Conservation (phyloP, 768 basidiomycete genomes). For the Rhodotorula paludigena region DNA sequence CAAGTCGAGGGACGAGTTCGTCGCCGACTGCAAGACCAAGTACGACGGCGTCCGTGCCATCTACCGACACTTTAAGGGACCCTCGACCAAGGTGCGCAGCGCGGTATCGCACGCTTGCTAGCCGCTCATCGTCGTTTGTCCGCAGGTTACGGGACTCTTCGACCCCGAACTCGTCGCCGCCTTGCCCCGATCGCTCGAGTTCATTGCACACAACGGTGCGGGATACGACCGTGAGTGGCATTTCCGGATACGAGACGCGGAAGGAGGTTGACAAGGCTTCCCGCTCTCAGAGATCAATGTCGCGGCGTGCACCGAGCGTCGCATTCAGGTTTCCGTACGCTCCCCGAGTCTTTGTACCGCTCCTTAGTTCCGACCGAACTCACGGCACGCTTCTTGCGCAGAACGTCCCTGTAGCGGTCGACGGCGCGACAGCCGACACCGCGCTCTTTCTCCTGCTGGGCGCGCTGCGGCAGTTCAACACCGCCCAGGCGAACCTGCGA, state of each 20-base stretch:
- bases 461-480: conserved; percentile 66
- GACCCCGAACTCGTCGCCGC: conserved; percentile 70
- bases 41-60: conserved; percentile 69
- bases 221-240: conserved; percentile 65
- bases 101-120: too few species aligned
- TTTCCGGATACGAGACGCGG: neutral
- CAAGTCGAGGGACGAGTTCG: conserved; percentile 62
- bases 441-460: conserved; percentile 79
- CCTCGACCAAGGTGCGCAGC: conserved; percentile 52
- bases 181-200: conserved; percentile 65
- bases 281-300: conserved; percentile 19
- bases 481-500: conserved; percentile 55
- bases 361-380: neutral
- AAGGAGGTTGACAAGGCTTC: too few species aligned
- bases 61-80: conserved; percentile 63
- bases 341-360: neutral
- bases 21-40: conserved; percentile 59
- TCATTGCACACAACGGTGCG: conserved; percentile 89
- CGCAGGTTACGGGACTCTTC: conserved; percentile 63
- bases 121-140: too few species aligned
- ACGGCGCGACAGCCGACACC: conserved; percentile 85
- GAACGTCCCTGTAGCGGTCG: conserved; percentile 83
- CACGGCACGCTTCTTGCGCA: neutral
- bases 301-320: conserved; percentile 9
- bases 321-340: conserved; percentile 19